Evolutionary conservation across 805 yeast species (phyloP).

Genomic region (Metschnikowia vanudenii): DNA sequence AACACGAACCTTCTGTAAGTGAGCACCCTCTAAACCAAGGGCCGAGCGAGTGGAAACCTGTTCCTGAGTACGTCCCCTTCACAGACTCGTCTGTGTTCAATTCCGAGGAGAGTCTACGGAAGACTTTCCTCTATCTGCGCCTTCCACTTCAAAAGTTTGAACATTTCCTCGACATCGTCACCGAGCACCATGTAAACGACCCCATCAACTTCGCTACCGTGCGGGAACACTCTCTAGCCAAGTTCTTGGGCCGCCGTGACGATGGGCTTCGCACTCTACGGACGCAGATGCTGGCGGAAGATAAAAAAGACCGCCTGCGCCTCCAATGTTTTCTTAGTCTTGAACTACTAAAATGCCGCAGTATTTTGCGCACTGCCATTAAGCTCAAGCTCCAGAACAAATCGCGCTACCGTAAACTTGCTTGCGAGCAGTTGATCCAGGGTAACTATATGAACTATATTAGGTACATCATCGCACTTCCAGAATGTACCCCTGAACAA

Average conservation of each 20-base stretch:
- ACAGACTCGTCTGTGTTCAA: slow-evolving; percentile 23
- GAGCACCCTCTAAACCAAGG: too few relatives aligned
- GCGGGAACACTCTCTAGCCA: slow-evolving; percentile 30
- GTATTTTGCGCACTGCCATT: slow-evolving; percentile 19
- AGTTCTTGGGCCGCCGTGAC: slow-evolving; percentile 22
- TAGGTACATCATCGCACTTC: slow-evolving; percentile 33
- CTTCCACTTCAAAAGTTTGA: slow-evolving; percentile 32
- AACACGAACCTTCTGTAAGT: too few relatives aligned
- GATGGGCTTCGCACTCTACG: slow-evolving; percentile 1
- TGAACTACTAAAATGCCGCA: slow-evolving; percentile 28
- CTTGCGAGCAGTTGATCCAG: slow-evolving; percentile 38
- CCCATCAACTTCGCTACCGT: slow-evolving; percentile 39
- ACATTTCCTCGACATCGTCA: slow-evolving; percentile 30
- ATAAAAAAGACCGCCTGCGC: slow-evolving; percentile 7
- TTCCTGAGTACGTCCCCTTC: slow-evolving; percentile 11
- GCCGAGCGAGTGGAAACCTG: too few relatives aligned
- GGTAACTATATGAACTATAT: slow-evolving; percentile 38
- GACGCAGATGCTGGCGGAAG: slow-evolving; percentile 7
- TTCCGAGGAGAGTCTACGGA: slow-evolving; percentile 22
- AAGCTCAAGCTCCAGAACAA: slow-evolving; percentile 3
- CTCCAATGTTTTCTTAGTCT: slow-evolving; percentile 33
- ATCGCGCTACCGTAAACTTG: slow-evolving; percentile 3
- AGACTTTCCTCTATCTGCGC: slow-evolving; percentile 26
- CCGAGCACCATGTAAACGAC: slow-evolving; percentile 34
- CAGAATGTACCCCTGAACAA: slow-evolving; percentile 17